Conservation (phyloP, 495 filamentous ascomycete genomes). For the Xylaria venustula region DNA sequence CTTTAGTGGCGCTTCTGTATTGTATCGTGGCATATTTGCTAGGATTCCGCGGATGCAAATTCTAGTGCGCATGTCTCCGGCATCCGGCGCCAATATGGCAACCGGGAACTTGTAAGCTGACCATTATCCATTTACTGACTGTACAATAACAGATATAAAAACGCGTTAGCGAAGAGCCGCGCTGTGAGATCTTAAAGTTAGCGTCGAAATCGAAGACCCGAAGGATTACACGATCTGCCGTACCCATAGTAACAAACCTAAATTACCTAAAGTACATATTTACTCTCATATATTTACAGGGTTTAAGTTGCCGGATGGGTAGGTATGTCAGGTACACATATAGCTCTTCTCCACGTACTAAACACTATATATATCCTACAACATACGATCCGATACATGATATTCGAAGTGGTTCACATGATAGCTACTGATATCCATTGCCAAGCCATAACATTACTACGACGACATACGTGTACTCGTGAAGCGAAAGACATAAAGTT, state of each 20-base stretch:
- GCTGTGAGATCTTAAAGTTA: conserved; percentile 3
- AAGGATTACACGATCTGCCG: conserved; percentile 7
- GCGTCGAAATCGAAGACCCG: background rate
- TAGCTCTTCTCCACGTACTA: background rate
- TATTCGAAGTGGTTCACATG: background rate
- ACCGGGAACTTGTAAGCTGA: background rate
- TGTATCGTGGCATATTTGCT: background rate
- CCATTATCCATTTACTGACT: background rate
- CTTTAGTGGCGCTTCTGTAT: background rate
- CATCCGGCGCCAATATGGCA: background rate
- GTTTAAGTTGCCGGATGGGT: too few relatives aligned
- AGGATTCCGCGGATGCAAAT: background rate
- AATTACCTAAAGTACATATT: too few relatives aligned
- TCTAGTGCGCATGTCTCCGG: background rate
- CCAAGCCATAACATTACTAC: background rate
- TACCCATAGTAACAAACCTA: background rate
- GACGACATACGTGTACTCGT: background rate
- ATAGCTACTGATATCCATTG: background rate
- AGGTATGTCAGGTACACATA: too few relatives aligned
- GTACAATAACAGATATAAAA: background rate
- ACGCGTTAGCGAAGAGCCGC: background rate
- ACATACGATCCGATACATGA: background rate
- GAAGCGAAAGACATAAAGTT: background rate
- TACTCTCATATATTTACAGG: too few relatives aligned
- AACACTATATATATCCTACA: background rate